Percentiles rank a stretch among this genome's conserved stretches.
Conservation (phyloP, 1,139 yeast genomes). For the Yarrowia galli region DNA sequence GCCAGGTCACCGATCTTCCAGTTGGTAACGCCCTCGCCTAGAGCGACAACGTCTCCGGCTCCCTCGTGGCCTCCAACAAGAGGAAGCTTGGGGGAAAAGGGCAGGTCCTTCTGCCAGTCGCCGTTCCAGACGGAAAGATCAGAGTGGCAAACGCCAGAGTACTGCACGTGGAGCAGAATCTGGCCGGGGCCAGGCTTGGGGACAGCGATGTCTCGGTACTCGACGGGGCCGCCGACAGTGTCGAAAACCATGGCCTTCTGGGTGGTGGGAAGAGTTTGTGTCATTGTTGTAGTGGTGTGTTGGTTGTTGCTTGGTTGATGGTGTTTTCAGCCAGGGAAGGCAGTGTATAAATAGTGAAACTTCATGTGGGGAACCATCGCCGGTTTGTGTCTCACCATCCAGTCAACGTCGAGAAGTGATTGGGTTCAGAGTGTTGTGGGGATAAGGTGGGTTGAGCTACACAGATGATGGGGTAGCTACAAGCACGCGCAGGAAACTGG, state of each 20-base stretch:
- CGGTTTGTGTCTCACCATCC: neutral
- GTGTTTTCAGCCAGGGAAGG: neutral
- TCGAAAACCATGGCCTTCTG: constrained; percentile 33
- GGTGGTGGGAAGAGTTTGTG: constrained; percentile 13
- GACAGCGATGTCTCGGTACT: constrained; percentile 20
- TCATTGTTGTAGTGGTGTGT: neutral
- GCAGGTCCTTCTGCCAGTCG: constrained; percentile 61
- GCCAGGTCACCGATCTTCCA: constrained; percentile 79
- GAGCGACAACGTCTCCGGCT: constrained; percentile 81
- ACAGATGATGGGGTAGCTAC: neutral
- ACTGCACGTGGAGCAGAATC: constrained; percentile 60
- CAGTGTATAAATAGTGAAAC: neutral
- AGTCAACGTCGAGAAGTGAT: neutral
- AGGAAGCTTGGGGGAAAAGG: constrained; percentile 27
- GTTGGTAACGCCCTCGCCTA: constrained; percentile 70
- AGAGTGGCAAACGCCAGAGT: constrained; percentile 50
- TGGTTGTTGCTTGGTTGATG: neutral
- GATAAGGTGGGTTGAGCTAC: neutral
- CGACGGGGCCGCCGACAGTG: constrained; percentile 32
- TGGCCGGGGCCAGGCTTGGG: constrained; percentile 50
- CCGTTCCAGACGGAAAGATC: constrained; percentile 65
- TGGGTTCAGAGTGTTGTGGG: constrained; percentile 8
- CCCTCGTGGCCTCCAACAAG: constrained; percentile 74
- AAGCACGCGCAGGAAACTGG: neutral
- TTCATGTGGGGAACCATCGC: constrained; percentile 1